phyloP scores from a whole-genome alignment of 306 rosid species.

The Erythrophleum fordii region DNA sequence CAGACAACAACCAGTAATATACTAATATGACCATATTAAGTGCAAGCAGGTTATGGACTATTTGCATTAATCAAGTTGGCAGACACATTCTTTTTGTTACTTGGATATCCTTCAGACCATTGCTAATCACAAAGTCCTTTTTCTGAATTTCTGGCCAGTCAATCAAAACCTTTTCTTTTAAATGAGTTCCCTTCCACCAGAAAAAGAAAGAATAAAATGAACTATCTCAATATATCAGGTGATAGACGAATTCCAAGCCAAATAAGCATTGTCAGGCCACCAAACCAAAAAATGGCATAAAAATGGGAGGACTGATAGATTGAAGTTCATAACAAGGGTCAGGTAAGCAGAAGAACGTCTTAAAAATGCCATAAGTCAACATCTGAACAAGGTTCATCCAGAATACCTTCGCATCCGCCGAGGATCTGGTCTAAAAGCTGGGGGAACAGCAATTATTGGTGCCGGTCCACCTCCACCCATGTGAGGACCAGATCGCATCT shows the following conservation, averaged over 20 bases:
- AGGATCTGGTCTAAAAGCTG: constrained; percentile 88
- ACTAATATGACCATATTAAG: background rate
- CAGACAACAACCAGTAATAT: background rate
- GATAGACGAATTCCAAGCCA: background rate
- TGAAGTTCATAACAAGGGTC: constrained; percentile 11
- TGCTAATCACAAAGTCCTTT: background rate
- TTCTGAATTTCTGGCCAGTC: constrained; percentile 11
- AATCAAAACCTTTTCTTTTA: background rate
- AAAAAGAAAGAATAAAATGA: constrained; percentile 5
- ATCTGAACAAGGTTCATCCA: constrained; percentile 13
- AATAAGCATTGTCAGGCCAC: constrained; percentile 1
- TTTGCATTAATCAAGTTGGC: constrained; percentile 1
- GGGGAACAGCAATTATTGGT: constrained; percentile 79
- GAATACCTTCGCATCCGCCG: constrained; percentile 85
- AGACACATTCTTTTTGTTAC: constrained; percentile 20
- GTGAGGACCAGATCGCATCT: constrained; percentile 74
- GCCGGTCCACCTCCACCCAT: constrained; percentile 86
- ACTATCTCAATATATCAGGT: background rate
- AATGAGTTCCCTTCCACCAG: constrained; percentile 7
- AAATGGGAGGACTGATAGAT: constrained; percentile 23
- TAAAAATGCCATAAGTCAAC: constrained; percentile 1
- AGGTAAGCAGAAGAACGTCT: background rate
- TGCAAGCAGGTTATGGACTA: constrained; percentile 4
- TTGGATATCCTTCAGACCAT: constrained; percentile 3
- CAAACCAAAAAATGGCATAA: background rate